Evolutionary conservation across 495 filamentous ascomycete species (phyloP), one percentile per base, ranked within the genome.

Genomic region (Penicillium crystallinum): DNA sequence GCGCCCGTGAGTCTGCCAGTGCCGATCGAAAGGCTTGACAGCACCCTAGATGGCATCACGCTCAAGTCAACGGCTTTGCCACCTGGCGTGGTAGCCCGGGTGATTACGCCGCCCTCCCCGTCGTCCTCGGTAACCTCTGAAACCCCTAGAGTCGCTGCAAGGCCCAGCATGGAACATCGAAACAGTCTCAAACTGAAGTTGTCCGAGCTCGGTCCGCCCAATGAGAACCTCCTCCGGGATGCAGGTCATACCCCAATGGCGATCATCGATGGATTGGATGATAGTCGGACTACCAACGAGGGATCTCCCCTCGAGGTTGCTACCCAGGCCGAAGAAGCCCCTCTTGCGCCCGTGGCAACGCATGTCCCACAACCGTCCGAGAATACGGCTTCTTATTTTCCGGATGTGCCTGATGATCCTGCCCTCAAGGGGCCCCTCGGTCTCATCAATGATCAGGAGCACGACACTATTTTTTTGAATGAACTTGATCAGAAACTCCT

Each of bases 231-330:
- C n/a, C 55, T 64, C 22, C 63, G 66, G 52, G 47, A 77, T 56
- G 74, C 74, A 19, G 74, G 73, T 30, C 74, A 77, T 50, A 77
- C 74, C 10, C 74, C 74, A 1, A 77, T 77, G 73, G 74, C 62
- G 15, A 60, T 70, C 46, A 66, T 74, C 47, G 74, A 72, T 37
- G 54, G 23, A 27, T 27, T 46, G 2, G 72, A 72, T 42, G 56
- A 56, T 18, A 70, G 70, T 30, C 63, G 57, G 17, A 63, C 70
- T 15, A 67, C 70, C 2, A 53, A 57, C 25, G 62, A 65, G 4
- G 53, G 57, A 14, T 59, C 63, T 39, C 63, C 63, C 42, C 33
- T 44, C 21, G 60, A 63, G 46, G 55, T 59, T 23, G 11, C 40
- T 29, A 31, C 21, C 17, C 40, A 49, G 23, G 46, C 46, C 18